Percentiles rank a stretch among this genome's conserved stretches.
These are phyloP conservation scores for Eimeria tenella DNA, from an alignment of 169 alveolate genomes.

Conservation along the genomic window DNA sequence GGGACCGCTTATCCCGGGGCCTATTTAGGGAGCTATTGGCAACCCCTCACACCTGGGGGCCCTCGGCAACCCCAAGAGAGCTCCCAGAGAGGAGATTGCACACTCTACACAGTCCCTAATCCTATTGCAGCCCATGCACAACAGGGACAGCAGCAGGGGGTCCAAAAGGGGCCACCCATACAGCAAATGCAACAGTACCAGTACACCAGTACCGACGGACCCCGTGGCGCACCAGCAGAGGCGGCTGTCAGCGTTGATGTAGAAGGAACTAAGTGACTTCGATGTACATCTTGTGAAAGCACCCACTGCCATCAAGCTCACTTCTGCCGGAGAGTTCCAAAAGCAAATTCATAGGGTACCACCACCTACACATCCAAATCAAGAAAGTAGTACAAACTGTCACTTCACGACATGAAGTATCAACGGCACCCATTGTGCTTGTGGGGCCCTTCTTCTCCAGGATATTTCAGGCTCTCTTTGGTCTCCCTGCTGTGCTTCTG, in stretches of 20 bases:
- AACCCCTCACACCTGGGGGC: slow-evolving; percentile 60
- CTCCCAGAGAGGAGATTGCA: slow-evolving; percentile 25
- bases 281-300: too few relatives aligned
- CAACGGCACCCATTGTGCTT: too few relatives aligned
- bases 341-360: too few relatives aligned
- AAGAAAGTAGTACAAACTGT: too few relatives aligned
- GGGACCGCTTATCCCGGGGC: slow-evolving; percentile 11
- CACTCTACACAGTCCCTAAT: neutral
- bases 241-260: neutral
- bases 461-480: too few relatives aligned
- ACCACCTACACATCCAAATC: too few relatives aligned
- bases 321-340: too few relatives aligned
- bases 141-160: slow-evolving; percentile 35
- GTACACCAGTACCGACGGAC: neutral
- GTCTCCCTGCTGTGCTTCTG: too few relatives aligned
- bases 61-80: slow-evolving; percentile 30
- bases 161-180: slow-evolving; percentile 21
- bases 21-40: slow-evolving; percentile 36
- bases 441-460: too few relatives aligned
- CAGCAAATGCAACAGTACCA: slow-evolving; percentile 25
- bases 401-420: too few relatives aligned
- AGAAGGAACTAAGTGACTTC: slow-evolving; percentile 27
- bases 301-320: too few relatives aligned
- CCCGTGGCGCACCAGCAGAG: neutral
- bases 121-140: slow-evolving; percentile 4